Evolutionary conservation across 148 eudicot species (phyloP).

Genomic region (Nepenthes mirabilis): DNA sequence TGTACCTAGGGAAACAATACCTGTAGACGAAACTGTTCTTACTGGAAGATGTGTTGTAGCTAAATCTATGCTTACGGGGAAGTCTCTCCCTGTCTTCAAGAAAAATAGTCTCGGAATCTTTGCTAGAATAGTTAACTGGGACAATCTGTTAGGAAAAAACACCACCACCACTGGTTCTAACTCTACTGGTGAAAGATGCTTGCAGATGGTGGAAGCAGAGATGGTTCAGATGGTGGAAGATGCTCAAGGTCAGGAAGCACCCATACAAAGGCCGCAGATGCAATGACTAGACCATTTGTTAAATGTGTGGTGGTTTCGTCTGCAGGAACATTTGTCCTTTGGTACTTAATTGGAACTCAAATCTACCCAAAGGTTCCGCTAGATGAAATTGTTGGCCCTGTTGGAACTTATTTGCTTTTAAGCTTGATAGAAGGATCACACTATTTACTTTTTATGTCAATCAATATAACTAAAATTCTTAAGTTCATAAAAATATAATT

Average conservation of each 20-base stretch:
- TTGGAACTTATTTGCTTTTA: constrained; percentile 62
- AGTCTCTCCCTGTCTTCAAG: too few relatives aligned
- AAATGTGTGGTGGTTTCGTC: constrained; percentile 77
- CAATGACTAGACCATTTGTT: constrained; percentile 92
- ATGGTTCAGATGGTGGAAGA: constrained; percentile 37
- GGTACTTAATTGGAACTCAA: constrained; percentile 61
- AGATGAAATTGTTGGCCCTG: constrained; percentile 93
- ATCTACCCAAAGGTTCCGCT: constrained; percentile 84
- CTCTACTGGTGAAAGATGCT: constrained; percentile 30
- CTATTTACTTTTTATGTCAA: too few relatives aligned
- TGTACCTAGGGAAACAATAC: constrained; percentile 91
- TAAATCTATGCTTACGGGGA: too few relatives aligned
- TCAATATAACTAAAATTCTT: too few relatives aligned
- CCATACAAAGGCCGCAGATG: constrained; percentile 94
- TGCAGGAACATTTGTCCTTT: constrained; percentile 77
- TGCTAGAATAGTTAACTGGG: constrained; percentile 13
- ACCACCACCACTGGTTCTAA: constrained; percentile 85
- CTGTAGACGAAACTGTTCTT: constrained; percentile 61
- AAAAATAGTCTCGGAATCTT: too few relatives aligned
- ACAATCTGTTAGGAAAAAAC: constrained; percentile 78
- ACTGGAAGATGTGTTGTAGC: too few relatives aligned
- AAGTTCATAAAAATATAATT: too few relatives aligned
- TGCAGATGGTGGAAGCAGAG: background rate
- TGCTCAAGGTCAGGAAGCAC: constrained; percentile 97
- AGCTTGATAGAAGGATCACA: constrained; percentile 30